Conservation (phyloP, 2,329 filamentous ascomycete species). For the Chaetomiaceae sp. region DNA sequence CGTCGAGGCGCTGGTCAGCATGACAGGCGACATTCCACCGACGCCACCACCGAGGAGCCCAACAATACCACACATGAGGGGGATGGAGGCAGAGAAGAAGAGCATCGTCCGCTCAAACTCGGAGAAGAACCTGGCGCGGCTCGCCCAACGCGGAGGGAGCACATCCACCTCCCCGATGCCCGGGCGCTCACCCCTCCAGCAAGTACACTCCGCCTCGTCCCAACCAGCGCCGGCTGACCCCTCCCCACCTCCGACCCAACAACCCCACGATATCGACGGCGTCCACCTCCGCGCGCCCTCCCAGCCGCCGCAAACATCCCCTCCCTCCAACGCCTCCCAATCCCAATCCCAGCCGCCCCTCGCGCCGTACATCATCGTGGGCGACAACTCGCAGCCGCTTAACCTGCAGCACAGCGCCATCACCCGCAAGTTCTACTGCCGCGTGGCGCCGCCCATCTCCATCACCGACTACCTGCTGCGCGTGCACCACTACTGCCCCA, state of each 20-base stretch:
- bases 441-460: slow-evolving; percentile 75
- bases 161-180: slow-evolving; percentile 26
- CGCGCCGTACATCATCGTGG: slow-evolving; percentile 56
- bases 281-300: slow-evolving; percentile 43
- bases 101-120: slow-evolving; percentile 55
- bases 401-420: slow-evolving; percentile 79
- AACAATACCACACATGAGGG: slow-evolving; percentile 59
- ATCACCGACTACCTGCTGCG: slow-evolving; percentile 81
- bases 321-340: slow-evolving; percentile 26
- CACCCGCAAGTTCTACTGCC: slow-evolving; percentile 89
- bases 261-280: slow-evolving; percentile 45
- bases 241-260: neutral
- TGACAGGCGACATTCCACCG: slow-evolving; percentile 73
- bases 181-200: slow-evolving; percentile 13
- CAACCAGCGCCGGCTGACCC: neutral
- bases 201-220: slow-evolving; percentile 1
- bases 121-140: slow-evolving; percentile 45
- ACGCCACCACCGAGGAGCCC: slow-evolving; percentile 66
- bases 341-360: slow-evolving; percentile 25
- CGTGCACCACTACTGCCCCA: slow-evolving; percentile 85
- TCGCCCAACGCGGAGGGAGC: slow-evolving; percentile 37
- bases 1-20: slow-evolving; percentile 64
- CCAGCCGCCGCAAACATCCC: slow-evolving; percentile 6
- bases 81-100: slow-evolving; percentile 58
- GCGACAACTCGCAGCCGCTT: slow-evolving; percentile 66